Evolutionary conservation across 2,329 filamentous ascomycete genomes (phyloP).

Genomic region (Xylariaceae sp.): DNA sequence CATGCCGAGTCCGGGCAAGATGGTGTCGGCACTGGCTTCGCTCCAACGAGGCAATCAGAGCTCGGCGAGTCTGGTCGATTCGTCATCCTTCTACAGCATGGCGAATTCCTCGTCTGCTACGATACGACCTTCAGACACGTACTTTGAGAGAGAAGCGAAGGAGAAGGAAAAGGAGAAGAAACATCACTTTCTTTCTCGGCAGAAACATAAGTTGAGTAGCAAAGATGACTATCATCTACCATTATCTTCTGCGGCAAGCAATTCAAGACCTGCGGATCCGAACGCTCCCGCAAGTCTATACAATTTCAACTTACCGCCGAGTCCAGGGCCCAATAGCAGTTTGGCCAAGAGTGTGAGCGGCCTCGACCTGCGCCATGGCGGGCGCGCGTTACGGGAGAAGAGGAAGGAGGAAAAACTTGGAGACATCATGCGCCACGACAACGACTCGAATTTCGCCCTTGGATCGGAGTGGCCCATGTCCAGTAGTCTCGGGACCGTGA

Average conservation of each 20-base stretch:
- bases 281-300: slow-evolving; percentile 72
- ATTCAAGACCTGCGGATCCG: slow-evolving; percentile 71
- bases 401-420: slow-evolving; percentile 64
- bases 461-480: slow-evolving; percentile 49
- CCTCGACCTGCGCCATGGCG: slow-evolving; percentile 73
- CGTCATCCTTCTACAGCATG: slow-evolving; percentile 65
- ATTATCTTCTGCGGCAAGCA: slow-evolving; percentile 71
- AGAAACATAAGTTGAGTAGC: slow-evolving; percentile 71
- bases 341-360: slow-evolving; percentile 83
- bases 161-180: slow-evolving; percentile 72
- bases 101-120: slow-evolving; percentile 76
- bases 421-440: slow-evolving; percentile 44
- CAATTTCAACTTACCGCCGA: slow-evolving; percentile 71
- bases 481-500: slow-evolving; percentile 40
- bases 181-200: slow-evolving; percentile 73
- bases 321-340: slow-evolving; percentile 59
- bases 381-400: slow-evolving; percentile 73
- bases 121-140: slow-evolving; percentile 59
- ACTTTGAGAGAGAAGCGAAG: slow-evolving; percentile 41
- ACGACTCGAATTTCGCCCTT: slow-evolving; percentile 40
- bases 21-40: slow-evolving; percentile 61
- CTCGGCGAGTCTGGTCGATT: slow-evolving; percentile 66
- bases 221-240: slow-evolving; percentile 71
- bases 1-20: slow-evolving; percentile 68
- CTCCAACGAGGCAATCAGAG: slow-evolving; percentile 64